These are phyloP conservation scores for Podila horticola DNA, from an alignment of 192 early-diverging fungal genomes.

Conservation along the genomic window DNA sequence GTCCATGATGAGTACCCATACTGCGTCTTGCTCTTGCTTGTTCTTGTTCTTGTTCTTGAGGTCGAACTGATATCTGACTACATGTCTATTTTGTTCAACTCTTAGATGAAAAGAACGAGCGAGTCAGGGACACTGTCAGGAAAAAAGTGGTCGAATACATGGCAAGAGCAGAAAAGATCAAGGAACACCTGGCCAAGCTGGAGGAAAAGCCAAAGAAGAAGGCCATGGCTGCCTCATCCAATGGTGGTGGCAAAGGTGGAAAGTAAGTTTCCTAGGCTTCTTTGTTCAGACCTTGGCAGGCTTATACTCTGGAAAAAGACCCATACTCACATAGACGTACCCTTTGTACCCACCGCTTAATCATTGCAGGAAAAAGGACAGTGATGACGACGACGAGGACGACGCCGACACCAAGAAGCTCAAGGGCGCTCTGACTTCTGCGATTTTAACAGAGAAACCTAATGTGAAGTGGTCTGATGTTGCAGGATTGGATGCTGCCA, in stretches of 20 bases:
- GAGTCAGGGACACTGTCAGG: slow-evolving; percentile 82
- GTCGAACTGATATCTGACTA: background rate
- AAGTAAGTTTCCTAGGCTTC: slow-evolving; percentile 20
- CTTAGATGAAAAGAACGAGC: slow-evolving; percentile 95
- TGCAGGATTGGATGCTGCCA: slow-evolving; percentile 94
- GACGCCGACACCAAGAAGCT: slow-evolving; percentile 61
- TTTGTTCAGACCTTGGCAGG: no score
- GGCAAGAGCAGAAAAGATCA: slow-evolving; percentile 93
- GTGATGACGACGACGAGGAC: slow-evolving; percentile 54
- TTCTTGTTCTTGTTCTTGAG: background rate
- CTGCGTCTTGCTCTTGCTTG: background rate
- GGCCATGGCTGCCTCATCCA: slow-evolving; percentile 68
- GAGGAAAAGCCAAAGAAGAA: slow-evolving; percentile 73
- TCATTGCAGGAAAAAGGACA: slow-evolving; percentile 57
- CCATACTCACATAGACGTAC: background rate
- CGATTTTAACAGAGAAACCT: slow-evolving; percentile 95
- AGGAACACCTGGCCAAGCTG: slow-evolving; percentile 81
- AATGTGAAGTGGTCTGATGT: slow-evolving; percentile 98
- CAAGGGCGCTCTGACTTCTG: slow-evolving; percentile 61
- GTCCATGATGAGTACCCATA: background rate
- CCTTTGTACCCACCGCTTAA: background rate
- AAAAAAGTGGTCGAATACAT: slow-evolving; percentile 95
- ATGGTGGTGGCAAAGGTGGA: slow-evolving; percentile 51
- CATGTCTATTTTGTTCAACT: background rate
- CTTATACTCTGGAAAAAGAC: no score